Conservation (phyloP, 495 filamentous ascomycete species). For the Neurospora sp. region DNA sequence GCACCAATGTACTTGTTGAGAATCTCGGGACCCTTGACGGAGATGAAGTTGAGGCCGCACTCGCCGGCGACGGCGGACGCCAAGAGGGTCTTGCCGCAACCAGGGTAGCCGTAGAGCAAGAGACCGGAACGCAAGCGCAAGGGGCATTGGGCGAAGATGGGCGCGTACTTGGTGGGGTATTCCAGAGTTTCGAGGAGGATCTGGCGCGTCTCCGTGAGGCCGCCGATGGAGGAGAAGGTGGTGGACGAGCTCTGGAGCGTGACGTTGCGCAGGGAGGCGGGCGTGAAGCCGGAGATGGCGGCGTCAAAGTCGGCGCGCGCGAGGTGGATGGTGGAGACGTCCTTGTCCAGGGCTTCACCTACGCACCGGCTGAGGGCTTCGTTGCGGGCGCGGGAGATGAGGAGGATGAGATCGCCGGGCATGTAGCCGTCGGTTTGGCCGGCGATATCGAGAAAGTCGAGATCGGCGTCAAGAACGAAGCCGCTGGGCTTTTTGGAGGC, state of each 20-base stretch:
- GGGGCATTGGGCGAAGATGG: slow-evolving; percentile 92
- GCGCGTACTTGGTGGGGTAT: slow-evolving; percentile 95
- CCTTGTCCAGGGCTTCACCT: slow-evolving; percentile 21
- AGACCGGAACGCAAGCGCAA: slow-evolving; percentile 85
- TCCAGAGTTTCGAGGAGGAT: slow-evolving; percentile 88
- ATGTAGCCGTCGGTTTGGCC: slow-evolving; percentile 94
- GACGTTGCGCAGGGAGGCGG: slow-evolving; percentile 86
- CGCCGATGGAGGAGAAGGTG: slow-evolving; percentile 84
- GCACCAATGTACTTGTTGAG: slow-evolving; percentile 98
- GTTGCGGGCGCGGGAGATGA: slow-evolving; percentile 78
- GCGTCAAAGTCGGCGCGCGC: slow-evolving; percentile 63
- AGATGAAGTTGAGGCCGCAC: slow-evolving; percentile 95
- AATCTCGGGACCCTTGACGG: slow-evolving; percentile 95
- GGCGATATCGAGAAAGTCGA: slow-evolving; percentile 88
- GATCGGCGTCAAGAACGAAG: slow-evolving; percentile 57
- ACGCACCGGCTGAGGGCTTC: slow-evolving; percentile 80
- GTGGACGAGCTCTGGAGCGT: slow-evolving; percentile 75
- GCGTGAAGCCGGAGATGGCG: slow-evolving; percentile 85
- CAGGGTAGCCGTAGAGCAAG: slow-evolving; percentile 87
- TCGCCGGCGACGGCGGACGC: slow-evolving; percentile 91
- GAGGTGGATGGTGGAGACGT: slow-evolving; percentile 43
- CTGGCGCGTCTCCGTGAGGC: slow-evolving; percentile 71
- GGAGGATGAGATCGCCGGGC: slow-evolving; percentile 82
- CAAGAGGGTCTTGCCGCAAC: slow-evolving; percentile 91
- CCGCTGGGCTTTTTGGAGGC: slow-evolving; percentile 37